A percentile compares a stretch with the other conserved stretches of the same genome.
phyloP scores from a whole-genome alignment of 495 filamentous ascomycete species.

The Podospora australis region DNA sequence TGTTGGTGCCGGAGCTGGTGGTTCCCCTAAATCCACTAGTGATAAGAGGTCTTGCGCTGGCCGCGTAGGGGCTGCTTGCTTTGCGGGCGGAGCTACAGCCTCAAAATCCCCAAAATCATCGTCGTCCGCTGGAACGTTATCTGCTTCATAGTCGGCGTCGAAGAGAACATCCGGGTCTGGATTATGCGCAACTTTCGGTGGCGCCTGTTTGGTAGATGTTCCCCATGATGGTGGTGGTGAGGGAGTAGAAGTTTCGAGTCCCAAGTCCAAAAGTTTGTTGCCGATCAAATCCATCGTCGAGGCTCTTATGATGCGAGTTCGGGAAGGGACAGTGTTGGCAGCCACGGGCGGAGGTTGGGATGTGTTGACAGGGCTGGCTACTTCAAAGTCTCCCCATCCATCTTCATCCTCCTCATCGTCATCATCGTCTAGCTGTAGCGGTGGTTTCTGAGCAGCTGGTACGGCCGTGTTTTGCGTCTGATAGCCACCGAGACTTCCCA shows the following conservation, averaged over 20 bases:
- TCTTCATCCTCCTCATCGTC: conserved; percentile 58
- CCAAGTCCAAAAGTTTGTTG: conserved; percentile 37
- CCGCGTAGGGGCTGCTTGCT: conserved; percentile 2
- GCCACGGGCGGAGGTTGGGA: conserved; percentile 1
- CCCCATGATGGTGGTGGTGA: conserved; percentile 18
- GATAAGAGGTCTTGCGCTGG: conserved; percentile 18
- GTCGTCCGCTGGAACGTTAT: conserved; percentile 21
- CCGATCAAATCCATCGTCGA: conserved; percentile 39
- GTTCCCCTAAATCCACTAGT: conserved; percentile 7
- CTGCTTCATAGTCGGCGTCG: conserved; percentile 42
- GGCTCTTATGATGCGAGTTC: conserved; percentile 31
- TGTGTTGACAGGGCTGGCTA: conserved; percentile 28
- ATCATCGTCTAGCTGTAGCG: conserved; percentile 20
- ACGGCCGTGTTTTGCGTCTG: conserved; percentile 1
- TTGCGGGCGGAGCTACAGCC: conserved; percentile 14
- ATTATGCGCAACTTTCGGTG: conserved; percentile 14
- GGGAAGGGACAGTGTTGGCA: conserved; percentile 9
- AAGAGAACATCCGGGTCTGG: conserved; percentile 41
- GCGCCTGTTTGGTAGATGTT: not conserved
- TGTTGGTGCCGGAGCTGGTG: not conserved
- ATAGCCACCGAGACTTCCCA: conserved; percentile 10
- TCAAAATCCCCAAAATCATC: conserved; percentile 50
- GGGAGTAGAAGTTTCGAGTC: conserved; percentile 9
- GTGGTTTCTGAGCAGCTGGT: not conserved
- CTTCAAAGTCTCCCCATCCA: conserved; percentile 73